Conservation (phyloP, 2,329 filamentous ascomycete species). For the Talaromyces piceae region DNA sequence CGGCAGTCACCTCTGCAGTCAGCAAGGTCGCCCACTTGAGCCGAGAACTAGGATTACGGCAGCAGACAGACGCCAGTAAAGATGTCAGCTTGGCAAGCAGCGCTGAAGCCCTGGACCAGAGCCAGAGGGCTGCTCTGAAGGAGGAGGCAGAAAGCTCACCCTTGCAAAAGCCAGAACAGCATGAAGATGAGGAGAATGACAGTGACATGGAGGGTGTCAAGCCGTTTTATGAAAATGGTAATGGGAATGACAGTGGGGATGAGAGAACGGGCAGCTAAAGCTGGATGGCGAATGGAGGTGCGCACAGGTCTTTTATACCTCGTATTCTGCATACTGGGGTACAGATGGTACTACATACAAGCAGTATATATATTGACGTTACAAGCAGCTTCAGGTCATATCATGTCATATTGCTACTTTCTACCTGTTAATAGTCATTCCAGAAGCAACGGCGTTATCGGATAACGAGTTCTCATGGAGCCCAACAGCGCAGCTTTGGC, state of each 20-base stretch:
- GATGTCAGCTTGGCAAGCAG: slow-evolving; percentile 68
- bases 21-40: neutral
- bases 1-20: slow-evolving; percentile 8
- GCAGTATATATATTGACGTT: neutral
- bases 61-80: slow-evolving; percentile 56
- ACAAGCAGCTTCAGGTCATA: too few species aligned
- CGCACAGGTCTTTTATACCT: slow-evolving; percentile 11
- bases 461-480: too few species aligned
- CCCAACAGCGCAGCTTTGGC: too few species aligned
- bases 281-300: neutral
- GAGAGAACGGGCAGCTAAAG: neutral
- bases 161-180: neutral
- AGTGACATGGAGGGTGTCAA: slow-evolving; percentile 34
- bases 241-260: slow-evolving; percentile 1
- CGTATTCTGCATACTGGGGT: neutral
- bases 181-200: slow-evolving; percentile 23
- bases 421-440: too few species aligned
- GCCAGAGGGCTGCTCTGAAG: slow-evolving; percentile 19
- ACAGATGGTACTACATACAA: too few species aligned
- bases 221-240: slow-evolving; percentile 23
- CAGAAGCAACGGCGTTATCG: too few species aligned
- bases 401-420: too few species aligned
- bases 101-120: slow-evolving; percentile 31
- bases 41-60: slow-evolving; percentile 59
- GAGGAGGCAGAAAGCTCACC: slow-evolving; percentile 10